phyloP scores from a whole-genome alignment of 805 yeast species.

The Candida lessepsii region DNA sequence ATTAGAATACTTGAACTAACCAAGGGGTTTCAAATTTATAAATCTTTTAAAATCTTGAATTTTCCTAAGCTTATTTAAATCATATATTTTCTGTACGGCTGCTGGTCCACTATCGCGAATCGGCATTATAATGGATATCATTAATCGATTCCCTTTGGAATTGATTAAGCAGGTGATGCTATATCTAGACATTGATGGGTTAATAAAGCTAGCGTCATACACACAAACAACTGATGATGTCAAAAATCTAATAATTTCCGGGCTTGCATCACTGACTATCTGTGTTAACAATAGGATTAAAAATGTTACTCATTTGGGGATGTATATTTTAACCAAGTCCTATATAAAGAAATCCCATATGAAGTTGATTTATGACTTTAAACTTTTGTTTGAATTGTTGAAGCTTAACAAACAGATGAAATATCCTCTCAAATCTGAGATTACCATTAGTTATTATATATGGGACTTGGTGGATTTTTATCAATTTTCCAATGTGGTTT shows the following conservation, averaged over 20 bases:
- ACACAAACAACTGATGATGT: not conserved
- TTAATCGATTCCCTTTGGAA: conserved; percentile 12
- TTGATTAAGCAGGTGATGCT: conserved; percentile 8
- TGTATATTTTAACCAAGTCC: conserved; percentile 18
- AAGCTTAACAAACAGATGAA: conserved; percentile 7
- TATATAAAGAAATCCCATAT: conserved; percentile 14
- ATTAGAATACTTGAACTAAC: no score
- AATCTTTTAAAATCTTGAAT: no score
- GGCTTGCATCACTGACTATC: not conserved
- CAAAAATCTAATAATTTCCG: not conserved
- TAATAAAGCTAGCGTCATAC: conserved; percentile 1
- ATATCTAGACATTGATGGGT: conserved; percentile 9
- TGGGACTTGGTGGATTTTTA: conserved; percentile 17
- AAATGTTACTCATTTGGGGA: conserved; percentile 16
- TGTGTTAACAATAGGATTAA: conserved; percentile 16
- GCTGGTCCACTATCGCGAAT: conserved; percentile 2
- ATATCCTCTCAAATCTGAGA: not conserved
- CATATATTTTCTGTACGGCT: no score
- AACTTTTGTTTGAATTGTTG: conserved; percentile 7
- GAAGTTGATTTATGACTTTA: conserved; percentile 8
- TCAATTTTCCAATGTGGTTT: conserved; percentile 11
- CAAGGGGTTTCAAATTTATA: no score
- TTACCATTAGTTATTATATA: conserved; percentile 19
- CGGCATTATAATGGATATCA: conserved; percentile 5
- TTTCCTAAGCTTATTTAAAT: no score